Evolutionary conservation across 1,284 basidiomycete species (phyloP).

Genomic region (Peniophora sp.): DNA sequence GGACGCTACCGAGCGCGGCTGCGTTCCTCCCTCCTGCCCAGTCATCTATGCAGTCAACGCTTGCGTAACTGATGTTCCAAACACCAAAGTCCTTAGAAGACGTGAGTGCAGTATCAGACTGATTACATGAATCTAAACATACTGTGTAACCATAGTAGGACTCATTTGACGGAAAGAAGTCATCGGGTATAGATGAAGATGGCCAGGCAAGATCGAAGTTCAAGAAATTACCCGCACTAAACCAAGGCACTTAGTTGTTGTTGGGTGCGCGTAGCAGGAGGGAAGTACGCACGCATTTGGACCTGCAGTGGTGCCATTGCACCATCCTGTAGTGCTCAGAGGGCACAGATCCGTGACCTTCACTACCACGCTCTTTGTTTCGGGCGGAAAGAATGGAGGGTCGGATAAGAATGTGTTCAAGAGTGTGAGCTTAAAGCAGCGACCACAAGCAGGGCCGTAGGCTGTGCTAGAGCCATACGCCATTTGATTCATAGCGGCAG

Average conservation of each 20-base stretch:
- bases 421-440: conserved; percentile 70
- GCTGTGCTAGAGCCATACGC: conserved; percentile 67
- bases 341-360: conserved; percentile 75
- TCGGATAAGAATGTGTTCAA: conserved; percentile 54
- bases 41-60: conserved; percentile 44
- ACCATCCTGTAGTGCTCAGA: conserved; percentile 52
- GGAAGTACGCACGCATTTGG: conserved; percentile 47
- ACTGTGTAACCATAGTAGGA: conserved; percentile 51
- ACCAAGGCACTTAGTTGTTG: conserved; percentile 1
- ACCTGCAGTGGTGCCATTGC: conserved; percentile 49
- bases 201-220: conserved; percentile 77
- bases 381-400: conserved; percentile 63
- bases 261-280: neutral
- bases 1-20: conserved; percentile 58
- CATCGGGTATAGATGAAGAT: conserved; percentile 55
- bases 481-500: conserved; percentile 68
- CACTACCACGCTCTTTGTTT: conserved; percentile 55
- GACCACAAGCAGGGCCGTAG: conserved; percentile 69
- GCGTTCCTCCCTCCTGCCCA: conserved; percentile 57
- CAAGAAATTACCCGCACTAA: conserved; percentile 54
- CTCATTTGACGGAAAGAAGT: conserved; percentile 67
- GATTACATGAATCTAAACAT: conserved; percentile 10
- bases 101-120: conserved; percentile 1
- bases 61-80: conserved; percentile 70
- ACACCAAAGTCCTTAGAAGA: conserved; percentile 62